Percentiles rank a stretch among this genome's conserved stretches.
Conservation (phyloP, 768 basidiomycete species). For the Russula earlei region DNA sequence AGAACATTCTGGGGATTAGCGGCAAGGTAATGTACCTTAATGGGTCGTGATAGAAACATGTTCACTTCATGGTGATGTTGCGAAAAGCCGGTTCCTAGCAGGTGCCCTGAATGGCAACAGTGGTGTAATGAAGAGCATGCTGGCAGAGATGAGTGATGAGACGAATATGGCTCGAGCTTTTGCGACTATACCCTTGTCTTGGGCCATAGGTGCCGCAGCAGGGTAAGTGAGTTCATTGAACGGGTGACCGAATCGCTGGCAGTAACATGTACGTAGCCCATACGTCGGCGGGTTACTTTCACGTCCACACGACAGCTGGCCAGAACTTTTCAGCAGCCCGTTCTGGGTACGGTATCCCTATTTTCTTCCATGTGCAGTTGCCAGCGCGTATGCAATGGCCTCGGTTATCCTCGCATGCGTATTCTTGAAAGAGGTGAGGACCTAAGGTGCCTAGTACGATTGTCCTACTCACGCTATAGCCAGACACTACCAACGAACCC, state of each 20-base stretch:
- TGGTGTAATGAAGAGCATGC: constrained; percentile 23
- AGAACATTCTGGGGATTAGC: constrained; percentile 25
- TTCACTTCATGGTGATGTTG: no score
- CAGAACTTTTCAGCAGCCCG: constrained; percentile 7
- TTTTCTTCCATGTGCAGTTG: constrained; percentile 28
- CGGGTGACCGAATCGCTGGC: background rate
- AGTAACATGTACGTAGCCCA: background rate
- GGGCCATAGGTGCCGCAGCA: constrained; percentile 8
- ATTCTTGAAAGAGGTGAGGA: constrained; percentile 22
- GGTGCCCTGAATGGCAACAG: constrained; percentile 1
- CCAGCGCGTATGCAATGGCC: constrained; percentile 24
- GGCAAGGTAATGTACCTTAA: constrained; percentile 20
- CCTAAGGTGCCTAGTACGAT: constrained; percentile 26
- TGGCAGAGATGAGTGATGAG: constrained; percentile 55
- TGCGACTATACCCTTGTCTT: constrained; percentile 27
- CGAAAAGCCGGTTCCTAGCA: background rate
- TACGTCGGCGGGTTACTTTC: constrained; percentile 20
- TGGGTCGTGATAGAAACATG: background rate
- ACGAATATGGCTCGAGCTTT: constrained; percentile 42
- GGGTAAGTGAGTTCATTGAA: background rate
- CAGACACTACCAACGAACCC: background rate
- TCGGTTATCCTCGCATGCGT: constrained; percentile 23
- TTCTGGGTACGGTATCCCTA: constrained; percentile 22
- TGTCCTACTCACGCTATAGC: constrained; percentile 27
- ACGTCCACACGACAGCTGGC: constrained; percentile 20